These are phyloP conservation scores for Neocucurbitaria cava DNA, from an alignment of 2,329 filamentous ascomycete species.

Conservation along the genomic window DNA sequence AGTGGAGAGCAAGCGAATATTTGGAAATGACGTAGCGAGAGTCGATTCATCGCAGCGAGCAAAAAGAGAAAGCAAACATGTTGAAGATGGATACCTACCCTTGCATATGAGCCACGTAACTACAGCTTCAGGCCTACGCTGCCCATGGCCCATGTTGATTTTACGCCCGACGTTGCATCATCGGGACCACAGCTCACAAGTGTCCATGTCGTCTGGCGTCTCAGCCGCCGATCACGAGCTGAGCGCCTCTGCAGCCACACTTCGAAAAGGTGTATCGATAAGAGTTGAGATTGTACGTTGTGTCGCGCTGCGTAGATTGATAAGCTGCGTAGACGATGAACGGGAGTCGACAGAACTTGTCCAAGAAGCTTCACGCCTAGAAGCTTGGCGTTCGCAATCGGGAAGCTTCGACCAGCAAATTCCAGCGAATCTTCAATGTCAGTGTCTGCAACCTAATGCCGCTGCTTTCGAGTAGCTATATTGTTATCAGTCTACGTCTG, in stretches of 20 bases:
- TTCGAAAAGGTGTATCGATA: constrained; percentile 28
- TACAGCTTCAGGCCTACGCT: constrained; percentile 5
- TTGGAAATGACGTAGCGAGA: constrained; percentile 9
- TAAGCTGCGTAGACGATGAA: not conserved
- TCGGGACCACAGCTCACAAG: constrained; percentile 19
- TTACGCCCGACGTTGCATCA: constrained; percentile 31
- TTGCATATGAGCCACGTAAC: constrained; percentile 17
- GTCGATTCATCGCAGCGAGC: constrained; percentile 16
- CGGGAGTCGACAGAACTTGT: not conserved
- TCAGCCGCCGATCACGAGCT: constrained; percentile 28
- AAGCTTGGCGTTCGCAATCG: constrained; percentile 6
- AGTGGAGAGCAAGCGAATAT: constrained; percentile 5
- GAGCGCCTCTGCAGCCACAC: constrained; percentile 17
- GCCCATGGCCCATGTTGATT: constrained; percentile 12
- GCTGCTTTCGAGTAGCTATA: not conserved
- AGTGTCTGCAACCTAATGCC: not conserved
- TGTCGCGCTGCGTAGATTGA: constrained; percentile 3
- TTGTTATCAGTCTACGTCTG: not conserved
- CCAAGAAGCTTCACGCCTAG: constrained; percentile 3
- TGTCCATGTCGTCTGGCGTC: constrained; percentile 20
- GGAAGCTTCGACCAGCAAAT: constrained; percentile 1
- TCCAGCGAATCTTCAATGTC: not conserved
- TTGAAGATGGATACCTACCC: constrained; percentile 3
- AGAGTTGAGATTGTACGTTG: constrained; percentile 9
- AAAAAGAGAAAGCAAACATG: constrained; percentile 4